Conservation (phyloP, 441 rosid genomes). For the Daphne laureola region DNA sequence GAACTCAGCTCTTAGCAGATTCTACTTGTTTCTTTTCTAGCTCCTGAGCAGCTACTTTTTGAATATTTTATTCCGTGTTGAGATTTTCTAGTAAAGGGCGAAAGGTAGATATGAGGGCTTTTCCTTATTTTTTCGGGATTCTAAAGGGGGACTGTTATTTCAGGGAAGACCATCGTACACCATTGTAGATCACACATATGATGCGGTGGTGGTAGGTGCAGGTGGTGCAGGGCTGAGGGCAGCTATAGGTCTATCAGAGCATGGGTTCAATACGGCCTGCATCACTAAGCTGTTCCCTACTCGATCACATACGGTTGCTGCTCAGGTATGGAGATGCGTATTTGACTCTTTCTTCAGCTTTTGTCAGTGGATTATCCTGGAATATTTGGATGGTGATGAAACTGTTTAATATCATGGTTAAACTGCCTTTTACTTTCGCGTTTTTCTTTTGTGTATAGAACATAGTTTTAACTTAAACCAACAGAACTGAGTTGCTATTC, state of each 20-base stretch:
- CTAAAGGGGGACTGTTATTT: slow-evolving; percentile 2
- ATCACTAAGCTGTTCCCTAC: slow-evolving; percentile 95
- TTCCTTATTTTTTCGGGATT: neutral
- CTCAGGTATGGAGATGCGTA: slow-evolving; percentile 53
- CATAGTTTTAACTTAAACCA: too few relatives aligned
- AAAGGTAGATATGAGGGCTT: too few relatives aligned
- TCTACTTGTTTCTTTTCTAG: neutral
- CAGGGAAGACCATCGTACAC: slow-evolving; percentile 62
- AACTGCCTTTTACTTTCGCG: too few relatives aligned
- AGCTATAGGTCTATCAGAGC: slow-evolving; percentile 92
- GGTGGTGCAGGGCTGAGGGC: slow-evolving; percentile 98
- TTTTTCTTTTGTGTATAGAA: too few relatives aligned
- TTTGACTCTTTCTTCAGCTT: too few relatives aligned
- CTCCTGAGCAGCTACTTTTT: neutral
- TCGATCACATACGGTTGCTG: slow-evolving; percentile 95
- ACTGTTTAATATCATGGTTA: too few relatives aligned
- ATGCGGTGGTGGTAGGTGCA: slow-evolving; percentile 93
- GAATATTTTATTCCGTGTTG: neutral
- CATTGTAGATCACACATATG: slow-evolving; percentile 88
- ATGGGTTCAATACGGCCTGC: slow-evolving; percentile 95
- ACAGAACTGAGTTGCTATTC: too few relatives aligned
- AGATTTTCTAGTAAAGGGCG: too few relatives aligned
- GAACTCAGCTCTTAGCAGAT: neutral
- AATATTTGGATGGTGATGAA: too few relatives aligned
- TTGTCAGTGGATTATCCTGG: too few relatives aligned